Percentiles rank a stretch among this genome's conserved stretches.
Conservation (phyloP, 2,329 filamentous ascomycete species). For the Paramyrothecium roridum region DNA sequence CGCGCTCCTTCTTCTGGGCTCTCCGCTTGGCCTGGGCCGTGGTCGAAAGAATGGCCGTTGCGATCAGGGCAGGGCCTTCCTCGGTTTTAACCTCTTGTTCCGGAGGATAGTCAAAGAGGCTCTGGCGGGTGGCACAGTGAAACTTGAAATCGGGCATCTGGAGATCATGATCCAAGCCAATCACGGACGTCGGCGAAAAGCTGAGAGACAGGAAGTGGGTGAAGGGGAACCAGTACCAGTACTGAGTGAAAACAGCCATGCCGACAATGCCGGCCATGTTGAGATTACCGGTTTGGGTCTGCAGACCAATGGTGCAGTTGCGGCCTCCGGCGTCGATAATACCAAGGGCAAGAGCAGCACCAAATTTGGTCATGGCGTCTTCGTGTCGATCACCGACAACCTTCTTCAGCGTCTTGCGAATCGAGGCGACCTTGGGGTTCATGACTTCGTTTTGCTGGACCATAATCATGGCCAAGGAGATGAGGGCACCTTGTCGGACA, state of each 20-base stretch:
- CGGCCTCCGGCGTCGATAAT: conserved; percentile 97
- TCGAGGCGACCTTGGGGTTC: conserved; percentile 91
- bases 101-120: conserved; percentile 95
- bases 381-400: conserved; percentile 93
- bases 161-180: conserved; percentile 89
- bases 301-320: conserved; percentile 96
- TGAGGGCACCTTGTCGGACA: conserved; percentile 92
- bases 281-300: conserved; percentile 96
- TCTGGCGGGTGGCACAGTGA: conserved; percentile 90
- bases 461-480: conserved; percentile 95
- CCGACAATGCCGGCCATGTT: conserved; percentile 99
- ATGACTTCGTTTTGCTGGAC: conserved; percentile 99
- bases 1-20: conserved; percentile 89
- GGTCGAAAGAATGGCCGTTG: conserved; percentile 92
- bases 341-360: conserved; percentile 86
- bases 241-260: conserved; percentile 97
- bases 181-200: conserved; percentile 95
- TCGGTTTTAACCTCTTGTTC: conserved; percentile 94
- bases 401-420: conserved; percentile 92
- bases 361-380: conserved; percentile 99
- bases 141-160: conserved; percentile 95
- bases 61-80: conserved; percentile 89
- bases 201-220: conserved; percentile 95
- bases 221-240: conserved; percentile 99
- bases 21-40: conserved; percentile 95